Evolutionary conservation across 1,139 yeast genomes (phyloP), one percentile per base, ranked within the genome.

Genomic region (Pichia sp.): DNA sequence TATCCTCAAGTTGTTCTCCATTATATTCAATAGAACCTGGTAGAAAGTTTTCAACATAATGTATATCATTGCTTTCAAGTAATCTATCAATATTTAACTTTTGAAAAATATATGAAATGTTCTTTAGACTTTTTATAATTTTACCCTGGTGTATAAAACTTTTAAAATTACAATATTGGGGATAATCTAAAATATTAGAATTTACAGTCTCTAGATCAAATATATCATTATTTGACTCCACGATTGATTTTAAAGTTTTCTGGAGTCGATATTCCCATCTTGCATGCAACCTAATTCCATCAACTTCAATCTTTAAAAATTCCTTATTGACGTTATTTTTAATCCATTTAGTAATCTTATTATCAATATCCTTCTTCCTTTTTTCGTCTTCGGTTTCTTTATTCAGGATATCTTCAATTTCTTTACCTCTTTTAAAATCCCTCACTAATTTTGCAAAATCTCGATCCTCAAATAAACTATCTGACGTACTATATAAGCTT

Each of bases 91-190:
- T 19, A 7, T 29, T 45, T 2, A n/a, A 19, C 9, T 19, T 30
- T 8, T 46, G 45, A 29, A 45, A 45, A 14, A 45, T 33, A 27
- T 44, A 49, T 16, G 48, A 45, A 22, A 45, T 42, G 28, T 34
- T 29, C 6, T 36, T 5, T 6, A 34, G 7, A 22, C 11, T 27
- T 5, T 34, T 34, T 10, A 9, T 13, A 11, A 18, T 8, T 7
- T 22, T 19, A 10, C 53, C 53, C 19, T 33, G 11, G 31, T 39
- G 34, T 3, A 43, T 46, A 41, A 53, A 53, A 19, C 46, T 38
- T 39, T 51, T 50, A 33, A 53, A 50, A 5, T 18, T n/a, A 18
- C 38, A 43, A 33, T 53, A 53, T 22, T 48, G 50, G 9, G 54
- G 44, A 36, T 33, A 31, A 5, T 51, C 42, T 10, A 38, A 9